phyloP scores from a whole-genome alignment of 2,329 filamentous ascomycete species.

The Beauveria caledonica region DNA sequence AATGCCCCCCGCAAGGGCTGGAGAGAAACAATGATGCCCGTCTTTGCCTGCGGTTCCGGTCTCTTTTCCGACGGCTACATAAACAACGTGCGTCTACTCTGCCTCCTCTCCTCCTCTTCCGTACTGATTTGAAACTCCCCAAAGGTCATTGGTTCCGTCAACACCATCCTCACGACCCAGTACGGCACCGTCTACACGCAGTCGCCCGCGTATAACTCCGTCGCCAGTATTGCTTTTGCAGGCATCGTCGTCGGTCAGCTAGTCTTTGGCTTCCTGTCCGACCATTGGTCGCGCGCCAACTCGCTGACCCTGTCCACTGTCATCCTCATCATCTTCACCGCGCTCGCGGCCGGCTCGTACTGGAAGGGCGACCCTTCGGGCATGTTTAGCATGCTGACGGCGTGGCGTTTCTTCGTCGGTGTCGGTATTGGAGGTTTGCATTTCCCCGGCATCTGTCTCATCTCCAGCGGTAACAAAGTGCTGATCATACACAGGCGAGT shows the following conservation, averaged over 20 bases:
- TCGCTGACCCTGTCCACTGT: slow-evolving; percentile 73
- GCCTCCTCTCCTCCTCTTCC: not conserved
- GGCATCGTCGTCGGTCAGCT: slow-evolving; percentile 80
- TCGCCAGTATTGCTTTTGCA: slow-evolving; percentile 76
- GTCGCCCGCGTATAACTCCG: slow-evolving; percentile 57
- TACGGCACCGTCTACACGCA: slow-evolving; percentile 61
- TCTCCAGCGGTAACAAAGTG: no score
- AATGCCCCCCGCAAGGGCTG: slow-evolving; percentile 5
- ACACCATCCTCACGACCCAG: slow-evolving; percentile 61
- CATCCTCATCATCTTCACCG: slow-evolving; percentile 79
- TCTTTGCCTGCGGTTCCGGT: slow-evolving; percentile 82
- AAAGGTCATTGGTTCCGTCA: slow-evolving; percentile 80
- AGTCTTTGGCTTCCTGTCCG: slow-evolving; percentile 70
- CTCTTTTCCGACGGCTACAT: slow-evolving; percentile 89
- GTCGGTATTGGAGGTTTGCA: slow-evolving; percentile 62
- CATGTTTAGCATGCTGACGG: slow-evolving; percentile 67
- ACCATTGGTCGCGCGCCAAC: slow-evolving; percentile 79
- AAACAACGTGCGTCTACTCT: slow-evolving; percentile 55
- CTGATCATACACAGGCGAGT: slow-evolving; percentile 44
- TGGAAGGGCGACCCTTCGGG: slow-evolving; percentile 59
- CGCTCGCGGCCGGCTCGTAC: slow-evolving; percentile 70
- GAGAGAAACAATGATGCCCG: slow-evolving; percentile 41
- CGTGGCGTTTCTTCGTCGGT: slow-evolving; percentile 75
- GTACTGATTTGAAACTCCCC: not conserved
- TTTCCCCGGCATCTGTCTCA: not conserved